Evolutionary conservation across 169 alveolate species (phyloP).

Genomic region (Eimeria sp.): DNA sequence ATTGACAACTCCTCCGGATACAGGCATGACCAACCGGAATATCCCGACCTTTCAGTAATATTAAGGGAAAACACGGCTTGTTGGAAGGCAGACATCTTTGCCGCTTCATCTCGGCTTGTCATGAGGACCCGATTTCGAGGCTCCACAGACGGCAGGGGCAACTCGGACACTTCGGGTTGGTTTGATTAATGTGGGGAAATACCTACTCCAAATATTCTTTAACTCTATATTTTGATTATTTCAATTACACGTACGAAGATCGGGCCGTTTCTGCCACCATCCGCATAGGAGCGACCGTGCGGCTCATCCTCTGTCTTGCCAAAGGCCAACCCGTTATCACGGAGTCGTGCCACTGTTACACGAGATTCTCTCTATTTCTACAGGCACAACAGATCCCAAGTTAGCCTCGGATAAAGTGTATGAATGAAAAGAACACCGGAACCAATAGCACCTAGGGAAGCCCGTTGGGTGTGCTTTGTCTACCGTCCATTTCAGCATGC

Average conservation of each 20-base stretch:
- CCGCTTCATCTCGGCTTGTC: background rate
- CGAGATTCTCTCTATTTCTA: background rate
- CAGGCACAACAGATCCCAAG: background rate
- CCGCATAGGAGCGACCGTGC: background rate
- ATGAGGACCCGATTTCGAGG: background rate
- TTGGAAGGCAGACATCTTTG: background rate
- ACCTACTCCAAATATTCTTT: background rate
- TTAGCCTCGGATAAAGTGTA: background rate
- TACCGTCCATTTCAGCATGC: background rate
- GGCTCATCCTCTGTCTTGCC: conserved; percentile 32
- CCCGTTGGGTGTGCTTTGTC: background rate
- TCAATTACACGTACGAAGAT: background rate
- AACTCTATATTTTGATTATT: background rate
- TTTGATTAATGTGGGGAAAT: background rate
- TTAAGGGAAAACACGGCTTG: background rate
- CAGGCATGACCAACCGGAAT: background rate
- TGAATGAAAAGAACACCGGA: background rate
- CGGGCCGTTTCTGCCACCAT: background rate
- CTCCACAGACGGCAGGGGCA: background rate
- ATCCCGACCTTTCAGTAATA: background rate
- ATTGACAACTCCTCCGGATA: background rate
- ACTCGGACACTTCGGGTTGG: background rate
- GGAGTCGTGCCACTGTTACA: background rate
- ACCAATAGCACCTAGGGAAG: background rate
- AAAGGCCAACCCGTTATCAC: background rate